A percentile compares a stretch with the other conserved stretches of the same genome.
Evolutionary conservation across 2,329 filamentous ascomycete genomes (phyloP).

Genomic region (Penicillium sclerotiorum): DNA sequence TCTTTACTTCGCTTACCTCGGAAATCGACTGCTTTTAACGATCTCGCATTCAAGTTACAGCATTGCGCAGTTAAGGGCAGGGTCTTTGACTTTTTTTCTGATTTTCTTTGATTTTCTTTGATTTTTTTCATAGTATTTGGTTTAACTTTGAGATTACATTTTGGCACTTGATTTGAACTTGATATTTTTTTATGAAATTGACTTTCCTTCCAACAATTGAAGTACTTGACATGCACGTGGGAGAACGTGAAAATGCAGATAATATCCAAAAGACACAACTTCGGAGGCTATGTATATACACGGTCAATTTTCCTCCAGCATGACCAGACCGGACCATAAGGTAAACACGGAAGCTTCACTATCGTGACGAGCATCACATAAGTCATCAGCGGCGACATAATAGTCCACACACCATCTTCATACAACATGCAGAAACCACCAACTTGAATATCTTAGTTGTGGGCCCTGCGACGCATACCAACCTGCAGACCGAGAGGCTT

Average conservation of each 20-base stretch:
- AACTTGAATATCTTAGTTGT: background rate
- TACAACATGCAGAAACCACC: background rate
- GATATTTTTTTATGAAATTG: too few species aligned
- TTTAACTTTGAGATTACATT: background rate
- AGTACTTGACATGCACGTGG: background rate
- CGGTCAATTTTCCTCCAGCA: too few species aligned
- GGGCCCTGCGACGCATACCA: slow-evolving; percentile 56
- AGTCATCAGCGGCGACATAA: background rate
- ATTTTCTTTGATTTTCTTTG: background rate
- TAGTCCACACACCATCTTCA: background rate
- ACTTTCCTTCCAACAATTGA: too few species aligned
- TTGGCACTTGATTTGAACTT: too few species aligned
- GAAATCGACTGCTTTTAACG: too few species aligned
- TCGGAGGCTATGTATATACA: background rate
- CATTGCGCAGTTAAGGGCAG: too few species aligned
- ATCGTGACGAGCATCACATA: background rate
- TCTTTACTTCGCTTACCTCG: too few species aligned
- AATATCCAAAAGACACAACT: too few species aligned
- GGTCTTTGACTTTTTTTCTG: background rate
- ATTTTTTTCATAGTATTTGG: background rate
- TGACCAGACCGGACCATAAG: too few species aligned
- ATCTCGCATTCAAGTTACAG: too few species aligned
- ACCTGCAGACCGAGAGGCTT: slow-evolving; percentile 74
- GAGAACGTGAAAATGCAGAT: background rate
- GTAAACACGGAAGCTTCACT: background rate